Percentiles rank a stretch among this genome's conserved stretches.
These are phyloP conservation scores for Mycosphaerella arachidis DNA, from an alignment of 2,329 filamentous ascomycete genomes.

Conservation along the genomic window DNA sequence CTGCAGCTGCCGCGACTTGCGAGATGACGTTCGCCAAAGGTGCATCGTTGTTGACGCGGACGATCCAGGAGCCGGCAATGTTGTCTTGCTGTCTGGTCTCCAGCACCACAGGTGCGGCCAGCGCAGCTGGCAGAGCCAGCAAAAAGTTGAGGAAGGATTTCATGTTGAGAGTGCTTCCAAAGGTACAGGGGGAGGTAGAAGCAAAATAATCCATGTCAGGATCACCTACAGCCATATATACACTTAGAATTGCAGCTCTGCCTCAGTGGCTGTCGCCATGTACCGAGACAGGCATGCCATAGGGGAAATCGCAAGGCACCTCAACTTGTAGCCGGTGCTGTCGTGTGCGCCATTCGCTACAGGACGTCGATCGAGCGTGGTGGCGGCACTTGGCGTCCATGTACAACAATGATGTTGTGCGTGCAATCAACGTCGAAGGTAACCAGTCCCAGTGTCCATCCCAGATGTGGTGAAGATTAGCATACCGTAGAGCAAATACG, in stretches of 20 bases:
- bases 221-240: conserved; percentile 22
- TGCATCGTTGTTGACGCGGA: conserved; percentile 17
- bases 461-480: background rate
- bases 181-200: background rate
- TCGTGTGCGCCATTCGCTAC: background rate
- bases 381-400: background rate
- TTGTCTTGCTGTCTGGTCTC: conserved; percentile 15
- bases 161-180: conserved; percentile 13
- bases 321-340: background rate
- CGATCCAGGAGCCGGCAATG: conserved; percentile 23
- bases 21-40: conserved; percentile 16
- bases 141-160: conserved; percentile 20
- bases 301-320: background rate
- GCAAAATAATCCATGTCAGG: background rate
- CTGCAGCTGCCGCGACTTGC: conserved; percentile 14
- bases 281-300: background rate
- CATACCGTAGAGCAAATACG: background rate
- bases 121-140: conserved; percentile 18
- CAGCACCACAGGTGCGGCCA: conserved; percentile 22
- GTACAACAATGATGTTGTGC: background rate
- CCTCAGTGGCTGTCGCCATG: background rate
- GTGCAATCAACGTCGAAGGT: background rate
- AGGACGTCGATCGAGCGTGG: background rate
- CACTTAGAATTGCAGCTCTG: conserved; percentile 5
- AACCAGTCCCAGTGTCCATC: background rate